Evolutionary conservation across 2,329 filamentous ascomycete genomes (phyloP), one percentile per base, ranked within the genome.

Genomic region (Xylaria polymorpha): DNA sequence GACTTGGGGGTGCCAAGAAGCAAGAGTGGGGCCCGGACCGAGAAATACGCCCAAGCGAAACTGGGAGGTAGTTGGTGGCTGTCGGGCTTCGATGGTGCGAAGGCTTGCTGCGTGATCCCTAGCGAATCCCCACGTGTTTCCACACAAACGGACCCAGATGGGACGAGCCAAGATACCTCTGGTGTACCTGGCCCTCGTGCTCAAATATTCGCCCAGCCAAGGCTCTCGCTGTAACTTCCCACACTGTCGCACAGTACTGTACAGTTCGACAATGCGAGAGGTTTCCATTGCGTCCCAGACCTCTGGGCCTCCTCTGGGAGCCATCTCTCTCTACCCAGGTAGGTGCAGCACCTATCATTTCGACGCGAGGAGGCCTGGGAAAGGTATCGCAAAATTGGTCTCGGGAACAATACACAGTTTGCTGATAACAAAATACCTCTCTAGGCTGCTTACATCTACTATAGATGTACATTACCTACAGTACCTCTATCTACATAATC

Each of bases 1-100:
- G 73, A 76, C 67, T 71, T 74, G 71, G 73, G 69, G 50, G 61
- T 64, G 73, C 75, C 74, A 77, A 76, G 76, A 25, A 41, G 39
- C 39, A 22, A 29, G 66, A 72, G 71, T 77, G 75, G 75, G 61
- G 64, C 68, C 59, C 67, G 57, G 72, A 71, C 75, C 72, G 32
- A 44, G 51, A 74, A 65, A 39, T 77, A 75, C 75, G 72, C 74
- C 8, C 14, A 58, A 32, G 48, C 18, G 18, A 66, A 53, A 35
- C 46, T 15, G 18, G 29, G 14, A 59, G 63, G 61, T 66, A 58
- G 58, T 35, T 50, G 35, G 35, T 44, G 29, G 53, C 50, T 41
- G 37, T 59, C 22, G 43, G 58, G 41, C 56, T 14, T 53, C 39
- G 63, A 55, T 61, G 55, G 64, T 44, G 25, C 22, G 37, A 59